Evolutionary conservation across 768 basidiomycete genomes (phyloP).

Genomic region (Podaxis sp.): DNA sequence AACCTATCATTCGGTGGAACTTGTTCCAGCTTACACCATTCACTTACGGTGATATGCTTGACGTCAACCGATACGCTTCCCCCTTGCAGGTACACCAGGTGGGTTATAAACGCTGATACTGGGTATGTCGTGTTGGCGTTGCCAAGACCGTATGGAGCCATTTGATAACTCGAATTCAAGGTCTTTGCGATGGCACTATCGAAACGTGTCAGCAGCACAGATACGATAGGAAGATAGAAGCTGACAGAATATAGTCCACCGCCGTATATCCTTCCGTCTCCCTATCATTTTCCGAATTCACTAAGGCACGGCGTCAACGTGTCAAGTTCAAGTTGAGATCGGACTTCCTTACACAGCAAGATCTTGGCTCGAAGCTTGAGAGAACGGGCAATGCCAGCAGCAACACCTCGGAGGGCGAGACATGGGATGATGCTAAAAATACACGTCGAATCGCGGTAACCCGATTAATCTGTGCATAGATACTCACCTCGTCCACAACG

Average conservation of each 20-base stretch:
- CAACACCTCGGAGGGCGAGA: conserved; percentile 81
- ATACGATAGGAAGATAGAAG: neutral
- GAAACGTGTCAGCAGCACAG: neutral
- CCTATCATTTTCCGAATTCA: conserved; percentile 86
- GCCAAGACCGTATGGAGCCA: conserved; percentile 55
- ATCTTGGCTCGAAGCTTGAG: conserved; percentile 73
- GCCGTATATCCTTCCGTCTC: conserved; percentile 88
- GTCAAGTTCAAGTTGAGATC: neutral
- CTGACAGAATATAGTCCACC: conserved; percentile 77
- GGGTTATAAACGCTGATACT: conserved; percentile 79
- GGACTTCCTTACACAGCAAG: conserved; percentile 63
- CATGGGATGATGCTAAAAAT: conserved; percentile 83
- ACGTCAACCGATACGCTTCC: conserved; percentile 64
- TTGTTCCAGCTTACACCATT: neutral
- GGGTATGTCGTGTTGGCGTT: conserved; percentile 65
- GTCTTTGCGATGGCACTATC: conserved; percentile 67
- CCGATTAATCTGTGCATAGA: neutral
- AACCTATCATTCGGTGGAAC: conserved; percentile 10
- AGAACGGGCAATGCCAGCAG: conserved; percentile 74
- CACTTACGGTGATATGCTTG: conserved; percentile 57
- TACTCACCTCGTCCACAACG: conserved; percentile 86
- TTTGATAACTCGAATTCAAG: conserved; percentile 62
- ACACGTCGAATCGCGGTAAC: neutral
- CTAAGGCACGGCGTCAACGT: conserved; percentile 36
- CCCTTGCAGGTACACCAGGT: conserved; percentile 75